These are phyloP conservation scores for Lasiodiplodia citricola DNA, from an alignment of 2,329 filamentous ascomycete genomes.

Conservation along the genomic window DNA sequence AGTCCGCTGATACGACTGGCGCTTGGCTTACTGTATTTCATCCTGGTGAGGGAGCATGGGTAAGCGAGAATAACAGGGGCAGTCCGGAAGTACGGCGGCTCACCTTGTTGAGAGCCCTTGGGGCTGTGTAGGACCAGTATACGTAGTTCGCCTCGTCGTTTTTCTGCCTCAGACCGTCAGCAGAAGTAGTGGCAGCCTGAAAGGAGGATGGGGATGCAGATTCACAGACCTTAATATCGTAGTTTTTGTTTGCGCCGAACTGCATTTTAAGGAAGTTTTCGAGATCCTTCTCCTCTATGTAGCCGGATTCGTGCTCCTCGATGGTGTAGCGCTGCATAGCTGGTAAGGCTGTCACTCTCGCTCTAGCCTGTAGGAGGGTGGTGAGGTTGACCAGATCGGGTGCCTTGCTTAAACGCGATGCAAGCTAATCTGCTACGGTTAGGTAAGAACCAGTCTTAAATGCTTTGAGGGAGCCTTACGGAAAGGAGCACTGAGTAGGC, in stretches of 20 bases:
- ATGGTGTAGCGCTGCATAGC: constrained; percentile 6
- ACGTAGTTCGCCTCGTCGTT: constrained; percentile 14
- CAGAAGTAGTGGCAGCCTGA: background rate
- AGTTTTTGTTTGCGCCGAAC: background rate
- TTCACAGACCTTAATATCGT: background rate
- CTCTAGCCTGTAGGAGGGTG: background rate
- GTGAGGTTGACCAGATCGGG: background rate
- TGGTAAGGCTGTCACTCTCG: background rate
- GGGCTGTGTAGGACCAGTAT: constrained; percentile 17
- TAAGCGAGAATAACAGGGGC: background rate
- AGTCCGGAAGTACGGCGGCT: background rate
- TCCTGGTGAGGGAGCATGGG: constrained; percentile 3
- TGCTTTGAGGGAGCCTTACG: background rate
- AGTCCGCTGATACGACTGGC: background rate
- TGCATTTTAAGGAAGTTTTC: constrained; percentile 8
- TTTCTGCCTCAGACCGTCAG: background rate
- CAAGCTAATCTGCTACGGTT: background rate
- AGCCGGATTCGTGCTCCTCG: constrained; percentile 11
- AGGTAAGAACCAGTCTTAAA: background rate
- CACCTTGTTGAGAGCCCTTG: constrained; percentile 9
- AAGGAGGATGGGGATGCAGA: background rate
- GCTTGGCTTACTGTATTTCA: constrained; percentile 14
- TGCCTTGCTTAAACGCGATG: background rate
- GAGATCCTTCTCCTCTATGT: constrained; percentile 1
- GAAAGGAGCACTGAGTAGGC: background rate